phyloP scores from a whole-genome alignment of 768 basidiomycete species.

The Cyclocybe cylindracea region DNA sequence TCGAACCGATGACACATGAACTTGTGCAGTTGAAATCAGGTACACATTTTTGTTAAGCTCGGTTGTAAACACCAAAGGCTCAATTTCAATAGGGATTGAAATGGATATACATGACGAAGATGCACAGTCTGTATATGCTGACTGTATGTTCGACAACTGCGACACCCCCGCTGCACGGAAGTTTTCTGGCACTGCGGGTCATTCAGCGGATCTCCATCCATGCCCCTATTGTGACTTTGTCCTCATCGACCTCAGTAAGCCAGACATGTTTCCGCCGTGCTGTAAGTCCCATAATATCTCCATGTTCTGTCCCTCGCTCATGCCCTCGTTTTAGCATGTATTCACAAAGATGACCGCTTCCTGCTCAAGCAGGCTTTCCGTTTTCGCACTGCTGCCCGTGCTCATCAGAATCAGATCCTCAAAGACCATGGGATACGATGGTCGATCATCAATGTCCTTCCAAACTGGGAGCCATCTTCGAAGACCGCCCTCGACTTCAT shows the following conservation, averaged over 20 bases:
- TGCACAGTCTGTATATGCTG: conserved; percentile 20
- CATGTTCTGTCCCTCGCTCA: neutral
- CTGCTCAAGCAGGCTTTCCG: conserved; percentile 5
- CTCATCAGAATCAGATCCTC: conserved; percentile 16
- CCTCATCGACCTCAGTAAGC: conserved; percentile 19
- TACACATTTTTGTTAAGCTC: conserved; percentile 9
- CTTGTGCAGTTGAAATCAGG: conserved; percentile 20
- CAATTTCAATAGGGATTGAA: conserved; percentile 24
- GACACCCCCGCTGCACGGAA: conserved; percentile 28
- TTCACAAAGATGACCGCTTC: conserved; percentile 12
- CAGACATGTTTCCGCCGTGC: conserved; percentile 10
- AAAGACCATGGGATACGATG: conserved; percentile 20
- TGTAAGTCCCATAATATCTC: too few relatives aligned
- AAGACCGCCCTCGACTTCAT: conserved; percentile 30
- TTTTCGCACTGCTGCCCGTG: neutral
- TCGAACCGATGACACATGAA: conserved; percentile 21
- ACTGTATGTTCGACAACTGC: conserved; percentile 24
- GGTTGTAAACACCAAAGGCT: too few relatives aligned
- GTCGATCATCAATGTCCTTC: conserved; percentile 22
- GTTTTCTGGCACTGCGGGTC: conserved; percentile 24
- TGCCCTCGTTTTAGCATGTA: conserved; percentile 2
- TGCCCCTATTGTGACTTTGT: conserved; percentile 23
- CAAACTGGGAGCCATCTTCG: conserved; percentile 25
- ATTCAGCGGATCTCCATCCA: conserved; percentile 24
- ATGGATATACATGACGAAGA: conserved; percentile 25